Base-by-base conservation (phyloP, 2,329 filamentous ascomycete species). In the Aspergillus hiratsukae region DNA sequence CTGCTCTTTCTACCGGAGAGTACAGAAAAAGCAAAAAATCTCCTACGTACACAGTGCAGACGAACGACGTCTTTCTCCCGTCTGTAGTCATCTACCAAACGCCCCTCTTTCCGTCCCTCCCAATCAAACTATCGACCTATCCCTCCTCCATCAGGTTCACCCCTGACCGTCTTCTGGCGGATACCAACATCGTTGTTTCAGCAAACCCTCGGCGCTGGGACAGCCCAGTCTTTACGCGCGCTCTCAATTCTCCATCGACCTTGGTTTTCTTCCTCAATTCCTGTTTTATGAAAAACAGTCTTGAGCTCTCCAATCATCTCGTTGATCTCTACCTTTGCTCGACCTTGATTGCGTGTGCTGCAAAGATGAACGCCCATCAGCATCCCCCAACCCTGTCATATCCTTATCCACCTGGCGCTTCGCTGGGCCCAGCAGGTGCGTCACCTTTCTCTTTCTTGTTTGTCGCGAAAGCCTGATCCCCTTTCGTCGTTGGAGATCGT, bases 391-490 rank as follows among this genome's bases (percentile, higher is more conserved):
- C 65, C 58, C 57, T 69, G 19, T 59, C 61, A 27, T 62, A 60
- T 58, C 61, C 66, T 58, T 71, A 69, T 62, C 64, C 68, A 62
- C 66, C 69, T 56, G 65, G 68, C 63, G 62, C 69, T 51, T 66
- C 69, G 60, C 62, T 70, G 63, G 65, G 63, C 50, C 64, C 64
- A 55, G 64, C 65, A 69, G 68, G 70, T 72, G 62, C 67, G 70
- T 72, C 65, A 68, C 58, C 48, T 51, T 50, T 61, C 55, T 37
- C 51, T 49, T 48, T 54, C 57, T 19, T 49, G 49, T 46, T 49
- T 31, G 25, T 49, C 48, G 52, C 48, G 40, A 56, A 50, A 45
- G 50, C 50, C 48, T 56, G 41, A 48, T 50, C 54, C 35, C 50
- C 31, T 51, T 45, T 51, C 40, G 37, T 45, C 31, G 51, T 46